Evolutionary conservation across 768 basidiomycete species (phyloP).

Genomic region (Russula dissimulans): DNA sequence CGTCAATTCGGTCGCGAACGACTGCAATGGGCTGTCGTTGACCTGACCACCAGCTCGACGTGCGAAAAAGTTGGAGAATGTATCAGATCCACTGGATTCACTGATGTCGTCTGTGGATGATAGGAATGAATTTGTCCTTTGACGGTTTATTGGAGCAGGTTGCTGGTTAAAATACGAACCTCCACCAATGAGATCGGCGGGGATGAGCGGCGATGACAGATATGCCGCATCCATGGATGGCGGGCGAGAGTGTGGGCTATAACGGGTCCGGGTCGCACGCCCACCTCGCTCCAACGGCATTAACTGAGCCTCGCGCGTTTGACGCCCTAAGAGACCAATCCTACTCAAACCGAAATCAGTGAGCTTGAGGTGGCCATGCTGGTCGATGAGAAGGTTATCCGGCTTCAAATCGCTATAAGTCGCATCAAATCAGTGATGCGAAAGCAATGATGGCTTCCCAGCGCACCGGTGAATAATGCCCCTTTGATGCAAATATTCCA

Average conservation of each 20-base stretch:
- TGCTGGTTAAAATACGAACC: conserved; percentile 78
- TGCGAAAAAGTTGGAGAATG: conserved; percentile 39
- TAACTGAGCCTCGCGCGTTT: conserved; percentile 59
- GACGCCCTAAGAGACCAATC: conserved; percentile 96
- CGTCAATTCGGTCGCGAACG: conserved; percentile 78
- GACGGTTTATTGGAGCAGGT: conserved; percentile 47
- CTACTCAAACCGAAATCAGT: conserved; percentile 97
- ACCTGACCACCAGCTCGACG: conserved; percentile 33
- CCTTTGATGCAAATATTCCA: conserved; percentile 93
- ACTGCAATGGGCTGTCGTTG: conserved; percentile 72
- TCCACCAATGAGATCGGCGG: conserved; percentile 44
- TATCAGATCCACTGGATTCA: conserved; percentile 82
- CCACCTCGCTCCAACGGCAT: conserved; percentile 25
- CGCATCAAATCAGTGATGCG: conserved; percentile 3
- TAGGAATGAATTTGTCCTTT: conserved; percentile 57
- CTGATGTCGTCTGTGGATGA: conserved; percentile 69
- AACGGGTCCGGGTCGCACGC: conserved; percentile 38
- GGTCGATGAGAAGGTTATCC: conserved; percentile 95
- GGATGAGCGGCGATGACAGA: conserved; percentile 65
- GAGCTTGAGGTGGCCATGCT: conserved; percentile 92
- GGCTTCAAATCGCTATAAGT: conserved; percentile 83
- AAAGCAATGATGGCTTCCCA: not conserved
- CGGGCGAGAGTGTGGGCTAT: conserved; percentile 65
- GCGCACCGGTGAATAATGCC: conserved; percentile 94
- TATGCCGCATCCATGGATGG: conserved; percentile 76